Evolutionary conservation across 768 basidiomycete genomes (phyloP).

Genomic region (Mycena indigotica): DNA sequence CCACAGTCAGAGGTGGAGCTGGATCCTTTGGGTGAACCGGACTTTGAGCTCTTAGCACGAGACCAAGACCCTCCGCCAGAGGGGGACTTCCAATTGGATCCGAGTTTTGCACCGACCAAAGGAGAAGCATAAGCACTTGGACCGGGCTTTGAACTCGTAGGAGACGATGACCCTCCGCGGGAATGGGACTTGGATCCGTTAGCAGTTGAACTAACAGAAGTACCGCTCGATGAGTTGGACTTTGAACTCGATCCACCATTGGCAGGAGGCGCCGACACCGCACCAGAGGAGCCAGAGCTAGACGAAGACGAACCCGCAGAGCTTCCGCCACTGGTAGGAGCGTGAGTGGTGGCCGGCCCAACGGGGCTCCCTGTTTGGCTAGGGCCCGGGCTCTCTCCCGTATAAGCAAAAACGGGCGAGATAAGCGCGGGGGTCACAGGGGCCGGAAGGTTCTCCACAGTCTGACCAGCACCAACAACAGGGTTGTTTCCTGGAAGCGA

Average conservation of each 20-base stretch:
- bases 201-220: neutral
- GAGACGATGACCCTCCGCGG: too few relatives aligned
- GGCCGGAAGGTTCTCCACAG: slow-evolving; percentile 31
- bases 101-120: too few relatives aligned
- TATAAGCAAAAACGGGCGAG: slow-evolving; percentile 29
- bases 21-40: too few relatives aligned
- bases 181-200: too few relatives aligned
- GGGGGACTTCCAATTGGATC: too few relatives aligned
- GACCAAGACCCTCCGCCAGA: too few relatives aligned
- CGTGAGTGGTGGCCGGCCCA: slow-evolving; percentile 20
- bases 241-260: neutral
- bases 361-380: slow-evolving; percentile 38
- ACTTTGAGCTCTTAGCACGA: too few relatives aligned
- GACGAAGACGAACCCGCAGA: neutral
- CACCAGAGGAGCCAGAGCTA: neutral
- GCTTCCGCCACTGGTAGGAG: neutral
- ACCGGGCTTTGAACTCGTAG: too few relatives aligned
- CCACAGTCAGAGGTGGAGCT: slow-evolving; percentile 1
- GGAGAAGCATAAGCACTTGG: too few relatives aligned
- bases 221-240: neutral
- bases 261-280: too few relatives aligned
- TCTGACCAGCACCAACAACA: slow-evolving; percentile 24
- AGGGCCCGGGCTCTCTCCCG: too few relatives aligned
- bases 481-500: slow-evolving; percentile 33
- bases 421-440: slow-evolving; percentile 28